Evolutionary conservation across 345 rosid species (phyloP), one percentile per base, ranked within the genome.

Genomic region (Aurinia saxatilis): DNA sequence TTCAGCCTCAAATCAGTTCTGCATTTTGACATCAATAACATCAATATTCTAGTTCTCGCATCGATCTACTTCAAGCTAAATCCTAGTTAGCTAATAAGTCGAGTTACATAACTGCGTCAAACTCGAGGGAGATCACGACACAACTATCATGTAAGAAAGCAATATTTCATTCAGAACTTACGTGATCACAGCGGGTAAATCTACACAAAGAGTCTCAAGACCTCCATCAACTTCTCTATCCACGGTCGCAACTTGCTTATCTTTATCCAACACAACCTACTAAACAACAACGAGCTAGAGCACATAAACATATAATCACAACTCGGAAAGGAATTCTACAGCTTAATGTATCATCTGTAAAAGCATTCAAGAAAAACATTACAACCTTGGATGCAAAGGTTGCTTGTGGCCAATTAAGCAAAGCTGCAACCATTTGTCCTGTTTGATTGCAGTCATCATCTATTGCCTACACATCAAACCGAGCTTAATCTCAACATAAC

Each of bases 391-490:
- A 92, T 62, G 90, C 95, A 84, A 89, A 92, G 12, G 97, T 89
- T 54, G 89, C 97, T 63, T 92, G 98, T 40, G 98, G 90, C 98
- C 98, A 92, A 65, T 79, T 80, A 30, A 89, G 90, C 71, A 92
- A 77, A 37, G 93, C 98, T 4, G 98, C 98, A 50, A 92, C 81
- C 97, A 92, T 89, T 70, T 92, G 97, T 62, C 97, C 98, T 19
- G 98, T 89, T 77, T 89, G 97, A 78, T 92, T 89, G 73, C 95
- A 92, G 34, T 92, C 98, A 80, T 92, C 91, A 74, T 92, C 98
- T 71, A 89, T 87, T n/a, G 97, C 95, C 98, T 91, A 69, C 71
- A 66, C 2, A 0, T 12, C 12, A 10, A 5, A 37, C 6, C 25
- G 4, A 6, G 11, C 6, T 47, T 45, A 11, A 61, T 14, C 48